Evolutionary conservation across 352 stramenopile genomes (phyloP).

Genomic region (Globisporangium recalcitrans): DNA sequence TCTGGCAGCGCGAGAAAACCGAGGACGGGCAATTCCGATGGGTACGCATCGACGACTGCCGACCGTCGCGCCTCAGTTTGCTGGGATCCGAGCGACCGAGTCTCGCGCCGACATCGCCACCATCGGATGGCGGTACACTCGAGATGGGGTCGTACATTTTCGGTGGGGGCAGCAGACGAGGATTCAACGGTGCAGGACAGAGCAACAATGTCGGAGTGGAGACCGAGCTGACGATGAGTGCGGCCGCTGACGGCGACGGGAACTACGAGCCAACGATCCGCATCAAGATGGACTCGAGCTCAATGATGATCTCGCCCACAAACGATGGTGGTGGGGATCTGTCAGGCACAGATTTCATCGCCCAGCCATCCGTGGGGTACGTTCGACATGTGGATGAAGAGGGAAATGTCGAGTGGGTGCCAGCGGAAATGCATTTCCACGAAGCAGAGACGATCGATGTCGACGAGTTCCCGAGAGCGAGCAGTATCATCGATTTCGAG

Average conservation of each 20-base stretch:
- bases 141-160: constrained; percentile 40
- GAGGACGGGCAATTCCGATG: constrained; percentile 73
- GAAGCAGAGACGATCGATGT: constrained; percentile 59
- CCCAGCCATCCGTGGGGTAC: constrained; percentile 69
- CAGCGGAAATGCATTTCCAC: constrained; percentile 61
- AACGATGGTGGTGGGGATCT: not conserved
- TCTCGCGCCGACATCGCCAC: constrained; percentile 12
- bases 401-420: constrained; percentile 67
- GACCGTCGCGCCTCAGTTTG: constrained; percentile 60
- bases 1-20: constrained; percentile 76
- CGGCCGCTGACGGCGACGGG: constrained; percentile 27
- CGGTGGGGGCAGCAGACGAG: constrained; percentile 14
- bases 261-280: constrained; percentile 50
- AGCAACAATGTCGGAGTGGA: constrained; percentile 38
- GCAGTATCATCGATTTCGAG: constrained; percentile 72
- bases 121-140: constrained; percentile 6
- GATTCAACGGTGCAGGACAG: constrained; percentile 14
- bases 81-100: constrained; percentile 22
- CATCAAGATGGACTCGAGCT: constrained; percentile 24
- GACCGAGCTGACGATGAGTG: constrained; percentile 66
- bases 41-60: constrained; percentile 66
- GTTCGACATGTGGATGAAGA: constrained; percentile 65
- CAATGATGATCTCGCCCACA: constrained; percentile 10
- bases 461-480: constrained; percentile 69
- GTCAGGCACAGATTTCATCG: constrained; percentile 36